Evolutionary conservation across 2,329 filamentous ascomycete genomes (phyloP), one percentile per base, ranked within the genome.

Genomic region (Neofusicoccum sp.): DNA sequence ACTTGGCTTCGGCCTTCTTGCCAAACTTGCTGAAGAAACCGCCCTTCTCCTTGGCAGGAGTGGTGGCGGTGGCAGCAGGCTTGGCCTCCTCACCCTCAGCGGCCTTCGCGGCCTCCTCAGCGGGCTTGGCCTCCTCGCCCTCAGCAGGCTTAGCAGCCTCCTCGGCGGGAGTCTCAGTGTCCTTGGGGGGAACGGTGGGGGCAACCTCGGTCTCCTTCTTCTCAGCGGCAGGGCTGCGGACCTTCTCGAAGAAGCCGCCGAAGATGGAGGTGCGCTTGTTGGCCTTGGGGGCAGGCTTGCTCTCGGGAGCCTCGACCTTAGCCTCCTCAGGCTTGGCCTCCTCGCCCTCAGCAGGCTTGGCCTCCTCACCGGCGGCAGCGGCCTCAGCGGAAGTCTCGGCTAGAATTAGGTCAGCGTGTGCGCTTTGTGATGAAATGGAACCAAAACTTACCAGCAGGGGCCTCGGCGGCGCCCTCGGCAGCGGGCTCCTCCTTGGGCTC

Each of bases 261-360:
- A 96, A 96, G 70, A 93, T 88, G 66, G 90, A 95, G 77, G 87
- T 86, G 76, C 91, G 90, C 89, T 96, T 96, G 77, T 85, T 82
- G 49, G 76, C 75, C 86, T 91, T 92, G 68, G 75, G 75, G 63
- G 72, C 68, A 58, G 76, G 75, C 65, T 82, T 75, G 66, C 69
- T 68, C 49, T 74, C 70, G 44, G 75, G 78, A 33, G 45, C 45
- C 51, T 56, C 51, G 26, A 56, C 68, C 85, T 75, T 79, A 79
- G 80, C 49, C 58, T 61, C 58, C 47, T 62, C 64, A 58, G 70
- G 67, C 67, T 71, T 72, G 33, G 65, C 61, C 11, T 41, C 38
- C 47, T 57, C 53, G 26, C 53, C 61, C 57, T 69, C 66, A 40
- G 70, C 20, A 16, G 44, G 62, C 63, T 70, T 71, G 43, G 66